Evolutionary conservation across 2,329 filamentous ascomycete genomes (phyloP), one percentile per base, ranked within the genome.

Genomic region (Neonectria hederae): DNA sequence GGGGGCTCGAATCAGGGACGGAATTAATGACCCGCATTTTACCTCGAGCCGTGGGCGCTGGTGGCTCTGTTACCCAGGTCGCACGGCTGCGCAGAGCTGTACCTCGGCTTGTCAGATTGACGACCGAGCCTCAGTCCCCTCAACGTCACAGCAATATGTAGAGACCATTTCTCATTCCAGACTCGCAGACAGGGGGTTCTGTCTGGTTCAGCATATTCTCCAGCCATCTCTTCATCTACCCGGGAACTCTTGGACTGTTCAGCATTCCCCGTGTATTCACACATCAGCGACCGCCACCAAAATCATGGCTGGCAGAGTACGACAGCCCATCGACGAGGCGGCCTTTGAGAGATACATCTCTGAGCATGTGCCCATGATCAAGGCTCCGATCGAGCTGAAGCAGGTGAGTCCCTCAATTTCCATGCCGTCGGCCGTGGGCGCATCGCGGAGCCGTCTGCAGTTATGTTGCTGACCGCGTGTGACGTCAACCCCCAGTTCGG

Each of bases 251-350:
- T 13, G 21, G 38, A 48, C 22, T 28, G 24, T 56, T 38, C 49
- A 42, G 21, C 19, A 22, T 42, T 14, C 28, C 30, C 38, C 17
- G 48, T 21, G 21, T 28, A 22, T 10, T 26, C 19, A 5, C 35
- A 38, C 10, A 45, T 17, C 40, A 24, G n/a, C 13, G 14, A 53
- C 48, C 22, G 65, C 28, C 45, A 40, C 30, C 60, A 38, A 59
- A 66, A 75, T 61, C 57, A 90, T 97, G 95, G 95, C 96, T 57
- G 95, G 95, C 73, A 85, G 86, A 68, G 90, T 99, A 63, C 90
- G 96, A 77, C 96, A 99, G 78, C 92, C 93, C 46, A 97, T 99
- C 76, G 92, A 98, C 76, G 81, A 95, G 73, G 82, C 86, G 74
- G 89, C 92, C 17, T 84, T 99, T 59, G 91, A 95, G 83, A 86